Evolutionary conservation across 2,329 filamentous ascomycete genomes (phyloP).

Genomic region (Botryotinia convoluta): DNA sequence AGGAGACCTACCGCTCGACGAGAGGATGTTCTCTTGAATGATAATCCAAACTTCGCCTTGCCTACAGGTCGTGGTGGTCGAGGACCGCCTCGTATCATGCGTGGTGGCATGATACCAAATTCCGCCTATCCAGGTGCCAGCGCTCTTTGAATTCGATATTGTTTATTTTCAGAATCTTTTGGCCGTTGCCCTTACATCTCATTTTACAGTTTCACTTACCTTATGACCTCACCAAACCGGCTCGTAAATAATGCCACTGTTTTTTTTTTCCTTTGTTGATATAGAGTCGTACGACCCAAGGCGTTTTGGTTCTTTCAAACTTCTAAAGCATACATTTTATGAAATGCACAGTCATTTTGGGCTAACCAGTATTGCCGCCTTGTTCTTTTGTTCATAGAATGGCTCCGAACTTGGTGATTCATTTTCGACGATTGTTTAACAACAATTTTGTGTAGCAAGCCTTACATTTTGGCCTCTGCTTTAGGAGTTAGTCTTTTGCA

Average conservation of each 20-base stretch:
- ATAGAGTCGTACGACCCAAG: slow-evolving; percentile 25
- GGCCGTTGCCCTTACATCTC: slow-evolving; percentile 24
- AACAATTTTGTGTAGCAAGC: slow-evolving; percentile 11
- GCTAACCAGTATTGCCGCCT: neutral
- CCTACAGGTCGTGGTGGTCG: slow-evolving; percentile 43
- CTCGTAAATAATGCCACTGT: slow-evolving; percentile 31
- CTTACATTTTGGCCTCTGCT: slow-evolving; percentile 4
- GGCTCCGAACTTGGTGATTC: neutral
- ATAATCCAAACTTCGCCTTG: slow-evolving; percentile 83
- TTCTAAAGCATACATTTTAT: slow-evolving; percentile 5
- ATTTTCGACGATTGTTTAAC: slow-evolving; percentile 4
- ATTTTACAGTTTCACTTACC: slow-evolving; percentile 23
- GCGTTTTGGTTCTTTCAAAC: slow-evolving; percentile 12
- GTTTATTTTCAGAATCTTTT: slow-evolving; percentile 22
- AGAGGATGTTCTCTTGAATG: slow-evolving; percentile 71
- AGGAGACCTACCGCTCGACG: slow-evolving; percentile 44
- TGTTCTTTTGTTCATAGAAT: slow-evolving; percentile 4
- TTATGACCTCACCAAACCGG: slow-evolving; percentile 6
- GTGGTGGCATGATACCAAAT: slow-evolving; percentile 47
- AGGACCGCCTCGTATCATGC: slow-evolving; percentile 25
- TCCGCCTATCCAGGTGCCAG: slow-evolving; percentile 49
- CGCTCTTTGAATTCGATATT: slow-evolving; percentile 24
- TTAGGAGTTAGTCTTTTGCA: slow-evolving; percentile 3
- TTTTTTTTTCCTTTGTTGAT: slow-evolving; percentile 27
- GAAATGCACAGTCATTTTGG: slow-evolving; percentile 2